Conservation (phyloP, 1,284 basidiomycete genomes). For the Boletus smithii region DNA sequence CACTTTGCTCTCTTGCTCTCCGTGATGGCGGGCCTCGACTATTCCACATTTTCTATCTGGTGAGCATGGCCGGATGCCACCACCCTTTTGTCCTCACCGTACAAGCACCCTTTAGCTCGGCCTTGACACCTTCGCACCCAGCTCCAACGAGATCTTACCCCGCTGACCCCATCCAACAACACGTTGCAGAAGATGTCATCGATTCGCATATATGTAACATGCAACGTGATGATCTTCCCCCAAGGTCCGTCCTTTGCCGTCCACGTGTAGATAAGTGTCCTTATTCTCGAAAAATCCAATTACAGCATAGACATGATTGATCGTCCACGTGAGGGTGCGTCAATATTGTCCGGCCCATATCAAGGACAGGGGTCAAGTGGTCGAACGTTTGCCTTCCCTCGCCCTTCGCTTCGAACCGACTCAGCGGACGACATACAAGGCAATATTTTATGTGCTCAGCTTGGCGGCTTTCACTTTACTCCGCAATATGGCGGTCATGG, state of each 20-base stretch:
- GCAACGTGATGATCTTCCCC: slow-evolving; percentile 36
- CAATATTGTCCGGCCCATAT: slow-evolving; percentile 20
- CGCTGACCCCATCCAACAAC: slow-evolving; percentile 27
- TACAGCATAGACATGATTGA: slow-evolving; percentile 20
- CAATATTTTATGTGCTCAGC: slow-evolving; percentile 22
- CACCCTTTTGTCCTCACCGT: slow-evolving; percentile 3
- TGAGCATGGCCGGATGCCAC: slow-evolving; percentile 10
- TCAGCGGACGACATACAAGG: slow-evolving; percentile 26
- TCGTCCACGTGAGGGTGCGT: slow-evolving; percentile 24
- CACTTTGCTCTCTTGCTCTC: not conserved
- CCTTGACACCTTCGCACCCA: slow-evolving; percentile 29
- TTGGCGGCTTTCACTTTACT: slow-evolving; percentile 28
- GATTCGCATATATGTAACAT: slow-evolving; percentile 25
- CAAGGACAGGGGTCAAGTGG: slow-evolving; percentile 21
- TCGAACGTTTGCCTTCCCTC: slow-evolving; percentile 11
- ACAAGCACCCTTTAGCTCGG: slow-evolving; percentile 16
- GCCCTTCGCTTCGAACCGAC: slow-evolving; percentile 12
- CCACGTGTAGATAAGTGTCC: slow-evolving; percentile 23
- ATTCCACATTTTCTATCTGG: slow-evolving; percentile 30
- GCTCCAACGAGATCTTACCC: slow-evolving; percentile 28
- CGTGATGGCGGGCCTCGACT: slow-evolving; percentile 28
- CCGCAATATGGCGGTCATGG: slow-evolving; percentile 14
- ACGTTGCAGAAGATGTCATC: slow-evolving; percentile 33
- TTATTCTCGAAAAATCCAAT: slow-evolving; percentile 21
- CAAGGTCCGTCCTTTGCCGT: slow-evolving; percentile 31